Evolutionary conservation across 1,284 basidiomycete genomes (phyloP).

Genomic region (Malassezia pachydermatis): DNA sequence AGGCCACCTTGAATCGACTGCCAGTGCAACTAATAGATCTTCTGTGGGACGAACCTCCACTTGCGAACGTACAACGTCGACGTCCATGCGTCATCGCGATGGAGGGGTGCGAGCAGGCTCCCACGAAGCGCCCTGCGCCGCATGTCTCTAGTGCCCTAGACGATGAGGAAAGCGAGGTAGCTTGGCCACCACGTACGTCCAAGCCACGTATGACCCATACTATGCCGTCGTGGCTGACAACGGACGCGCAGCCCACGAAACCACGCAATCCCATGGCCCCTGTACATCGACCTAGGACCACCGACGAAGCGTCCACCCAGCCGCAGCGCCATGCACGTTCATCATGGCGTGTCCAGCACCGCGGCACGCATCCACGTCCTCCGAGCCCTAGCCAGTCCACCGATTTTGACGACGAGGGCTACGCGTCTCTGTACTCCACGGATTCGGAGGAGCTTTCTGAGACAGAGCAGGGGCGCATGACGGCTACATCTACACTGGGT

Average conservation of each 20-base stretch:
- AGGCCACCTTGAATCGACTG: constrained; percentile 9
- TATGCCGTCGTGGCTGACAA: no score
- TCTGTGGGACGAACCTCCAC: neutral
- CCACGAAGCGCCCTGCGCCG: neutral
- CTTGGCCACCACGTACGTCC: neutral
- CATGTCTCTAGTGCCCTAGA: constrained; percentile 17
- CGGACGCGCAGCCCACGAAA: no score
- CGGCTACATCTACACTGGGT: constrained; percentile 56
- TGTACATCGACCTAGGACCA: no score
- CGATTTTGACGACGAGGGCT: constrained; percentile 19
- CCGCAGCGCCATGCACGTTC: neutral
- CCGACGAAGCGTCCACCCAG: no score
- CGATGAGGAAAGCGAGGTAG: constrained; percentile 14
- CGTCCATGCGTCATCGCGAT: no score
- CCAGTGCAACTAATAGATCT: constrained; percentile 13
- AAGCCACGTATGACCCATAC: no score
- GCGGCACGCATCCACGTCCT: constrained; percentile 20
- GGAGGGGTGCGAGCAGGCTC: neutral
- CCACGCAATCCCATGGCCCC: no score
- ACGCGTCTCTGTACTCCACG: constrained; percentile 63
- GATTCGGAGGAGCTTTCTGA: constrained; percentile 92
- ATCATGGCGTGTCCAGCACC: constrained; percentile 14
- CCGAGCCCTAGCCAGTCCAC: constrained; percentile 4
- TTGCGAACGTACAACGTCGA: no score
- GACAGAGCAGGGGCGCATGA: constrained; percentile 55